Evolutionary conservation across 345 rosid species (phyloP), one percentile per base, ranked within the genome.

Genomic region (Citrus mangshanensis): DNA sequence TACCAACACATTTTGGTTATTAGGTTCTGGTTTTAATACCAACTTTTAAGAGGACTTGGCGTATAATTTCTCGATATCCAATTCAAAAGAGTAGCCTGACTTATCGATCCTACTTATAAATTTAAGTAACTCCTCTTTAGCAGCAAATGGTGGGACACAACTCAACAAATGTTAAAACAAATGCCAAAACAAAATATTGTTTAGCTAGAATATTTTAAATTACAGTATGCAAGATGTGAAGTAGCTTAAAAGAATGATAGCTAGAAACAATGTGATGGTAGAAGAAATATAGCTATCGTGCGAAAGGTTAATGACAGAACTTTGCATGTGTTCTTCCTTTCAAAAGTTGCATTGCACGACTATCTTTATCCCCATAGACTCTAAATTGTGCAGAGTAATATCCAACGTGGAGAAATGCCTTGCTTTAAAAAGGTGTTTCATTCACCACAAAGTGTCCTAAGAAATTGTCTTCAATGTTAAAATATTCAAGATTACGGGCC

Each of bases 61-160:
- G 0, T 6, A 35, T 0, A 35, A 35, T 5, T 35, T 35, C 0
- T 35, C 6, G 0, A 5, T 35, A 35, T 35, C 1, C 0, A 35
- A 35, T 1, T 6, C 8, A 35, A 35, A 35, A 35, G 38, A 35
- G 1, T 35, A 35, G 0, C 0, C 38, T 35, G 0, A 6, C 7
- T 6, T 35, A 35, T 35, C 8, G 38, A 35, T 35, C 1, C 7
- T 6, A 35, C 38, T 35, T 35, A 6, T 35, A 35, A 6, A 35
- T 6, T 6, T 6, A 35, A 35, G 7, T 5, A 35, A 35, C 7
- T 35, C 1, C 1, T 35, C 7, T 6, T 35, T 35, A 5, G 0
- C 1, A 1, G 7, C 0, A 6, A 35, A 35, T 35, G 1, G 7
- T 35, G 1, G 0, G 38, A 35, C 38, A 35, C 8, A 35, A 35